These are phyloP conservation scores for Leptographium flavum DNA, from an alignment of 2,329 filamentous ascomycete genomes.

Conservation along the genomic window DNA sequence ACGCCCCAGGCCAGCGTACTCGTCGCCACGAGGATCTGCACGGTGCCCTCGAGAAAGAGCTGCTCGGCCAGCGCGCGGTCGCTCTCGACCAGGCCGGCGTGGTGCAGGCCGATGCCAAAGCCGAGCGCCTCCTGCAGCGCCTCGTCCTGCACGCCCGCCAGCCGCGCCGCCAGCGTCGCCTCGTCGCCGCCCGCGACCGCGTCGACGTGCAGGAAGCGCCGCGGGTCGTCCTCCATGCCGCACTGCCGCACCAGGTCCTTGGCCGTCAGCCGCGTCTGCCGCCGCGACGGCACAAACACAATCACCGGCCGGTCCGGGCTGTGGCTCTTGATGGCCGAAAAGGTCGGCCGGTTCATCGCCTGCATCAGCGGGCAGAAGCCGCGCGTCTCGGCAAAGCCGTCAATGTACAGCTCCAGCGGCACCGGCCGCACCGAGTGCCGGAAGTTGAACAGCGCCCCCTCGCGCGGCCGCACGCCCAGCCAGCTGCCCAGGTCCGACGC, in stretches of 20 bases:
- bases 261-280: constrained; percentile 87
- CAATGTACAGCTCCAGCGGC: constrained; percentile 89
- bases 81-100: constrained; percentile 89
- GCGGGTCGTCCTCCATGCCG: constrained; percentile 95
- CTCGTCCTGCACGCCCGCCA: constrained; percentile 85
- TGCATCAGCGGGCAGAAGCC: constrained; percentile 98
- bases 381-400: constrained; percentile 87
- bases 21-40: constrained; percentile 90
- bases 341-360: constrained; percentile 96
- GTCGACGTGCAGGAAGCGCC: constrained; percentile 79
- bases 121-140: constrained; percentile 85
- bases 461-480: constrained; percentile 76
- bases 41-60: constrained; percentile 93
- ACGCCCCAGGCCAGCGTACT: constrained; percentile 97
- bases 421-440: constrained; percentile 93
- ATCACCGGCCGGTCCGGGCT: constrained; percentile 95
- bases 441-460: constrained; percentile 76
- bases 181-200: constrained; percentile 39
- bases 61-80: constrained; percentile 88
- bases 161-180: constrained; percentile 77
- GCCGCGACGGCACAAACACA: constrained; percentile 89
- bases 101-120: constrained; percentile 93
- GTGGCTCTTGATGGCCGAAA: constrained; percentile 90
- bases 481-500: constrained; percentile 88
- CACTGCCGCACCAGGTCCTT: constrained; percentile 96